Conservation (phyloP, 257 asterid species). For the Forsythia suspensa region DNA sequence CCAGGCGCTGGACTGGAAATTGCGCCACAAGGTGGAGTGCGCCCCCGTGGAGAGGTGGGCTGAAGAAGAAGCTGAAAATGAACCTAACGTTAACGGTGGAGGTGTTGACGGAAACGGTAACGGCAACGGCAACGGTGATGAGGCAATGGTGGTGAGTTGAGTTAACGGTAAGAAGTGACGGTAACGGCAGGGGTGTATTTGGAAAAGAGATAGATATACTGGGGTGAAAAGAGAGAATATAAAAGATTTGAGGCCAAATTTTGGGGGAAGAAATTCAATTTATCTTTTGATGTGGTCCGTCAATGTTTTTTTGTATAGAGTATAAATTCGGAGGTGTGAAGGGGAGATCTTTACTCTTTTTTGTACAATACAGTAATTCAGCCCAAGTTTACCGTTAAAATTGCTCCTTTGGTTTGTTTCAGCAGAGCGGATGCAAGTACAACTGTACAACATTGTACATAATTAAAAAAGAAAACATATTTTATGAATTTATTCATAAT, state of each 20-base stretch:
- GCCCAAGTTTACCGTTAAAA: not conserved
- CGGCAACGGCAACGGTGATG: not conserved
- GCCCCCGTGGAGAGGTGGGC: conserved; percentile 20
- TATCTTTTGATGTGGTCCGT: not conserved
- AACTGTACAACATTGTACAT: not conserved
- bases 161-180: conserved; percentile 22
- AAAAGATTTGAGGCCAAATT: conserved; percentile 18
- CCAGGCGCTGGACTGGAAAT: conserved; percentile 33
- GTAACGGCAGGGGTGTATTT: conserved; percentile 27
- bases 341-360: not conserved
- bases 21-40: conserved; percentile 31
- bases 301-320: conserved; percentile 1
- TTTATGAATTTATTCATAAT: not conserved
- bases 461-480: not conserved
- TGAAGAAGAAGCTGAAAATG: not conserved
- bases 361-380: conserved; percentile 9
- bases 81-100: not conserved
- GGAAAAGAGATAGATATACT: conserved; percentile 3
- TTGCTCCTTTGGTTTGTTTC: not conserved
- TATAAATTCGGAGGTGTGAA: not conserved
- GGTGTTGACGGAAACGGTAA: not conserved
- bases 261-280: conserved; percentile 18
- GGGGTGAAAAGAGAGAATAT: conserved; percentile 11
- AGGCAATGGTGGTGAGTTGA: conserved; percentile 13
- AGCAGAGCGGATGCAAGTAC: not conserved